Base-by-base conservation (phyloP, 2,329 filamentous ascomycete genomes). In the Xylariomycetidae sp. region DNA sequence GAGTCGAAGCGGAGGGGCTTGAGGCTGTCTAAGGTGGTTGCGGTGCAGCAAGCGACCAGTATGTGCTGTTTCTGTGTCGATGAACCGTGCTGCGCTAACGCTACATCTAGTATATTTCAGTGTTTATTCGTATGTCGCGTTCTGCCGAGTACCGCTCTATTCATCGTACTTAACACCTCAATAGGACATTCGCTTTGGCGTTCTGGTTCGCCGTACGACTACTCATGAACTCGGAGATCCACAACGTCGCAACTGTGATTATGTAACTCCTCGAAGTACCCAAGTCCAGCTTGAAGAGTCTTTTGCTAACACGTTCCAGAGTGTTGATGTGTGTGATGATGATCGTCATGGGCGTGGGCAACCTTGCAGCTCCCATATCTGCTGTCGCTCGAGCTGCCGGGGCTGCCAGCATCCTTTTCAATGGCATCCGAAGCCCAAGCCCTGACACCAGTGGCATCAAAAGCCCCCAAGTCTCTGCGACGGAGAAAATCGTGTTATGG, bases 261-360 rank as follows among this genome's bases (percentile, higher is more conserved):
- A 66, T 76, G 51, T 54, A 33, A 37, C 51, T 32, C 9, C 7
- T n/a, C n/a, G 5, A 1, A 1, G 15, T 25, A 25, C 15, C 12
- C 7, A 6, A 12, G 24, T 14, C 15, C 24, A 2, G 4, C 9
- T 10, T 17, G 5, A 3, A 18, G 8, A 0, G 12, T 24, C 13
- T 20, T 22, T 4, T 9, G n/a, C 10, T 31, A 39, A 45, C 19
- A 16, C 32, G 10, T n/a, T 15, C 3, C 18, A 56, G 52, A 14
- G 70, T 76, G 2, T 52, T 76, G 19, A 70, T 77, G 58, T 75
- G 70, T 6, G 64, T 79, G 32, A 72, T 78, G 65, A 65, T 78
- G 50, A 63, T 73, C 37, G 63, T 74, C 7, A 67, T 73, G 33
- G 71, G 72, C 1, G 53, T 79, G 2, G 68, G 74, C 43, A 65